These are phyloP conservation scores for Deinandra increscens DNA, from an alignment of 129 eudicot genomes.

Conservation along the genomic window DNA sequence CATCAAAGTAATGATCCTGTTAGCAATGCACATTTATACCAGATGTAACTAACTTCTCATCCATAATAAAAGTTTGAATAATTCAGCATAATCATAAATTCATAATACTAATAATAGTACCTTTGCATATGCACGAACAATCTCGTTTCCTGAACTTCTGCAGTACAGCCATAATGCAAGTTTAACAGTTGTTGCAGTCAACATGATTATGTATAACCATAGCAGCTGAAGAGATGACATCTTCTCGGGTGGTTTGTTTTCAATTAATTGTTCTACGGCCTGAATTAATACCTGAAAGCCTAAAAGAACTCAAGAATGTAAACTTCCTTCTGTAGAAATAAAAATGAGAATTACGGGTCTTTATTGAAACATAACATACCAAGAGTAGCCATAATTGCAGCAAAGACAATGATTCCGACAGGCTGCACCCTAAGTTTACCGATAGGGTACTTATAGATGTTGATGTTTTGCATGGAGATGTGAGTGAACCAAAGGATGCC, in stretches of 20 bases:
- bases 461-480: constrained; percentile 72
- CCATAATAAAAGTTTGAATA: background rate
- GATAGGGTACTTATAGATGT: constrained; percentile 83
- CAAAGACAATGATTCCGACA: constrained; percentile 83
- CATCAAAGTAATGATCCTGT: constrained; percentile 96
- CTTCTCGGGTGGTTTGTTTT: constrained; percentile 50
- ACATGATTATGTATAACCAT: constrained; percentile 76
- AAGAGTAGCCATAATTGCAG: constrained; percentile 97
- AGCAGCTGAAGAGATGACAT: constrained; percentile 53
- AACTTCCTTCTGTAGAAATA: background rate
- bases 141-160: constrained; percentile 75
- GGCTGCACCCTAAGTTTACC: constrained; percentile 94
- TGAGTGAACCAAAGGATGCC: constrained; percentile 97
- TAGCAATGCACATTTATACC: background rate
- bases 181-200: constrained; percentile 68
- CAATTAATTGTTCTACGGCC: constrained; percentile 70
- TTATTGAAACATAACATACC: constrained; percentile 42
- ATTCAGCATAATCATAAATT: background rate
- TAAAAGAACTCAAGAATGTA: constrained; percentile 10
- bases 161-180: constrained; percentile 82
- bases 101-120: too few species aligned
- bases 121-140: constrained; percentile 96
- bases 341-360: background rate
- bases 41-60: background rate
- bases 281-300: constrained; percentile 91